phyloP scores from a whole-genome alignment of 1,139 yeast genomes.

The Chernovozyma sophiae-reginae region DNA sequence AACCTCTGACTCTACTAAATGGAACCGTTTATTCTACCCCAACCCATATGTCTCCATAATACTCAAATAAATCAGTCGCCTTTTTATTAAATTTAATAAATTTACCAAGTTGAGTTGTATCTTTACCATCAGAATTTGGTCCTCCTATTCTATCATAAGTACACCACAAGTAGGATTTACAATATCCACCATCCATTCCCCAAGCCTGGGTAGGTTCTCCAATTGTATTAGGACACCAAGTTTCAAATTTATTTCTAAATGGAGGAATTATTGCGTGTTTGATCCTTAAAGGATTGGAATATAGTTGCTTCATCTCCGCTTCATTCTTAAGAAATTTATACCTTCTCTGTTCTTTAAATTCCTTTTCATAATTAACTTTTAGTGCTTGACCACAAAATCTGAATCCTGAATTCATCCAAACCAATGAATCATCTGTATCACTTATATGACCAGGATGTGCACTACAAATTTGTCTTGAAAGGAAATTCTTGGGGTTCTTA shows the following conservation, averaged over 20 bases:
- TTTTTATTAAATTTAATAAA: constrained; percentile 20
- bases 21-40: constrained; percentile 27
- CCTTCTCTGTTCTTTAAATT: constrained; percentile 16
- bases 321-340: constrained; percentile 17
- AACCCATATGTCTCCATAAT: constrained; percentile 34
- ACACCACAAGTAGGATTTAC: constrained; percentile 44
- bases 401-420: constrained; percentile 35
- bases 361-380: constrained; percentile 21
- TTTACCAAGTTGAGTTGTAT: constrained; percentile 23
- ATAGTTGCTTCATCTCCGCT: constrained; percentile 18
- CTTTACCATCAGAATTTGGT: constrained; percentile 16
- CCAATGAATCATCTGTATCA: constrained; percentile 24
- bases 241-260: constrained; percentile 20
- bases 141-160: constrained; percentile 43
- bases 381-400: constrained; percentile 28
- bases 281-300: constrained; percentile 20
- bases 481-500: constrained; percentile 9
- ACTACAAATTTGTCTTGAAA: constrained; percentile 35
- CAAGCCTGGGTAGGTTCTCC: constrained; percentile 31
- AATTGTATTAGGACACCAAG: constrained; percentile 19
- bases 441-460: constrained; percentile 45
- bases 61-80: constrained; percentile 19
- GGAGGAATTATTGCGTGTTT: constrained; percentile 31
- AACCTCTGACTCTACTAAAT: too few relatives aligned
- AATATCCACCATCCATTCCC: constrained; percentile 28